Conservation (phyloP, 768 basidiomycete genomes). For the Phylloporus arenicola region DNA sequence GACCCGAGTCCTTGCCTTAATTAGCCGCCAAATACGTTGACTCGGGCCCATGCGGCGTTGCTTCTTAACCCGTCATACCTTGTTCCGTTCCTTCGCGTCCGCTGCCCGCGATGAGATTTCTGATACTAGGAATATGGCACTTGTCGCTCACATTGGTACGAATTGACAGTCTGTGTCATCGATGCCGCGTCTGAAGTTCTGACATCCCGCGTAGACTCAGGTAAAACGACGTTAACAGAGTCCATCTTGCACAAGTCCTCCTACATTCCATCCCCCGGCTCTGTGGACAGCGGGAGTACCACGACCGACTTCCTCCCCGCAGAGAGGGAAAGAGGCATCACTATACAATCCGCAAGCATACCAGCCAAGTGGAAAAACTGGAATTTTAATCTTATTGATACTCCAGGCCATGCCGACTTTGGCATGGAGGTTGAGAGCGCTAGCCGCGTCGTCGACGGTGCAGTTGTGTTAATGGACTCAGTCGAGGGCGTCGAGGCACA, state of each 20-base stretch:
- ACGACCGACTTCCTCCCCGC: constrained; percentile 88
- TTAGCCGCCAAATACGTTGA: constrained; percentile 5
- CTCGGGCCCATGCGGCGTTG: constrained; percentile 18
- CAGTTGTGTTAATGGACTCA: constrained; percentile 82
- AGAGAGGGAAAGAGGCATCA: constrained; percentile 86
- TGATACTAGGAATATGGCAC: constrained; percentile 68
- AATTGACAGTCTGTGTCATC: not conserved
- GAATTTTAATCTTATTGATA: constrained; percentile 85
- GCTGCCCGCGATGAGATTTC: constrained; percentile 30
- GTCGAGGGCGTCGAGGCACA: constrained; percentile 91
- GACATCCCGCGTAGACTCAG: constrained; percentile 55
- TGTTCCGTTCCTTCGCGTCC: constrained; percentile 21
- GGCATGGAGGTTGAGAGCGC: constrained; percentile 97
- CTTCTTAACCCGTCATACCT: not conserved
- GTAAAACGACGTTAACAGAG: constrained; percentile 86
- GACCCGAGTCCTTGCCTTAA: constrained; percentile 8
- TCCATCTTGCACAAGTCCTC: constrained; percentile 75
- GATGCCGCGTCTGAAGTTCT: not conserved
- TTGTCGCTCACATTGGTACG: constrained; percentile 86
- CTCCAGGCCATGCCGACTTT: constrained; percentile 90
- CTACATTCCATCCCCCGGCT: constrained; percentile 67
- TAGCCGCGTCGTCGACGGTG: constrained; percentile 85
- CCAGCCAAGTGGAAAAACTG: constrained; percentile 82
- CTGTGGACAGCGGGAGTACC: constrained; percentile 87
- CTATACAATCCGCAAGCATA: constrained; percentile 88